A percentile compares a stretch with the other conserved stretches of the same genome.
These are phyloP conservation scores for Auxenochlorella protothecoides DNA, from an alignment of 139 green algal species.

Conservation along the genomic window DNA sequence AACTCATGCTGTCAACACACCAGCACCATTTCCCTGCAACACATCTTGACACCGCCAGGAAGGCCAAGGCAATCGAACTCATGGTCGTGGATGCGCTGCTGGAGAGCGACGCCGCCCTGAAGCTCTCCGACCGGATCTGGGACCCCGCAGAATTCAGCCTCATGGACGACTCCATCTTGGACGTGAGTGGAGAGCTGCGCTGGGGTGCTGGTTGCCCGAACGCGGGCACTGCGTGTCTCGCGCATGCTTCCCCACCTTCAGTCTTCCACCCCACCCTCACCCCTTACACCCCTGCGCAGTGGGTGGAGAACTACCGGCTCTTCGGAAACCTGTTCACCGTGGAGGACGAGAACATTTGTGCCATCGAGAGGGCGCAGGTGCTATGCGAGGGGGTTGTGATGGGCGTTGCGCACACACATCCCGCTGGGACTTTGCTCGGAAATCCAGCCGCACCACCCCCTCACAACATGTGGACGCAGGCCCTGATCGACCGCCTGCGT, in stretches of 20 bases:
- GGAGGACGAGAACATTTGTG: too few relatives aligned
- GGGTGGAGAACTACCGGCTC: conserved; percentile 23
- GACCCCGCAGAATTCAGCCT: conserved; percentile 37
- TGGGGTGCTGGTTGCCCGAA: background rate
- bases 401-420: too few relatives aligned
- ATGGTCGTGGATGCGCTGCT: conserved; percentile 78
- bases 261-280: background rate
- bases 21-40: too few relatives aligned
- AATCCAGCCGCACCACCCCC: too few relatives aligned
- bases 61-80: conserved; percentile 66
- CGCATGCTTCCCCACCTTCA: background rate
- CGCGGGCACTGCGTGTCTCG: background rate
- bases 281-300: background rate
- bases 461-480: conserved; percentile 20
- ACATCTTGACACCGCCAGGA: conserved; percentile 20
- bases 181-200: conserved; percentile 15
- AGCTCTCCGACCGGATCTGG: conserved; percentile 31
- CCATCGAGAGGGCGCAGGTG: too few relatives aligned
- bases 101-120: conserved; percentile 45
- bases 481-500: conserved; percentile 42
- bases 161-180: conserved; percentile 62
- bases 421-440: too few relatives aligned
- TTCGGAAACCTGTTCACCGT: background rate
- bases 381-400: too few relatives aligned
- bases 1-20: too few relatives aligned